A percentile compares a stretch with the other conserved stretches of the same genome.
These are phyloP conservation scores for Kwoniella sp. DNA, from an alignment of 768 basidiomycete genomes.

Conservation along the genomic window DNA sequence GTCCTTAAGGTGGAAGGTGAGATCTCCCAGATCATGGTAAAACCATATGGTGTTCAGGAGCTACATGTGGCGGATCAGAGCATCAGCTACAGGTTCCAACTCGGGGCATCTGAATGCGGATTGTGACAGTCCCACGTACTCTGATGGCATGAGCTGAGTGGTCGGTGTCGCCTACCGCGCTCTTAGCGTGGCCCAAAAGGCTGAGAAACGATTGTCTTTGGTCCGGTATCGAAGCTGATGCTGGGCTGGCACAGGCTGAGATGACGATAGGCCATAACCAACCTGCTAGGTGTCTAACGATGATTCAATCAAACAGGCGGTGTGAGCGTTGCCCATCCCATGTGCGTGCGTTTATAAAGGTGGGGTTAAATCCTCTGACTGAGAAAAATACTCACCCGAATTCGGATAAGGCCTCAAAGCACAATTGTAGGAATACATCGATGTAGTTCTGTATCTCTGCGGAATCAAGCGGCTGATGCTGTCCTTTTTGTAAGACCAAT, in stretches of 20 bases:
- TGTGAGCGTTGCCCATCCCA: too few species aligned
- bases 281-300: conserved; percentile 4
- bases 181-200: conserved; percentile 8
- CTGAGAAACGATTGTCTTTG: conserved; percentile 8
- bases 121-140: too few species aligned
- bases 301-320: too few species aligned
- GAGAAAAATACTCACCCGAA: conserved; percentile 5
- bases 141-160: conserved; percentile 5
- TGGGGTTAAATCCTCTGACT: too few species aligned
- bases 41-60: conserved; percentile 10
- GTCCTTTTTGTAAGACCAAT: conserved; percentile 3
- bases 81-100: too few species aligned
- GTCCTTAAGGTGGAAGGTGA: conserved; percentile 1
- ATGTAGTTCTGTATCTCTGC: background rate
- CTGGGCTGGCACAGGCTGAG: background rate
- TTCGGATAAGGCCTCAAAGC: conserved; percentile 3
- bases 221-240: background rate
- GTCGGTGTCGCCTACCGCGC: conserved; percentile 1
- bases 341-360: too few species aligned
- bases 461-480: background rate
- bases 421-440: background rate
- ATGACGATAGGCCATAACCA: conserved; percentile 10
- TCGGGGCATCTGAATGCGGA: too few species aligned
- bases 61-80: background rate
- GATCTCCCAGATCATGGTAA: conserved; percentile 7